Evolutionary conservation across 768 basidiomycete species (phyloP).

Genomic region (Termitomyces eurrhizus): DNA sequence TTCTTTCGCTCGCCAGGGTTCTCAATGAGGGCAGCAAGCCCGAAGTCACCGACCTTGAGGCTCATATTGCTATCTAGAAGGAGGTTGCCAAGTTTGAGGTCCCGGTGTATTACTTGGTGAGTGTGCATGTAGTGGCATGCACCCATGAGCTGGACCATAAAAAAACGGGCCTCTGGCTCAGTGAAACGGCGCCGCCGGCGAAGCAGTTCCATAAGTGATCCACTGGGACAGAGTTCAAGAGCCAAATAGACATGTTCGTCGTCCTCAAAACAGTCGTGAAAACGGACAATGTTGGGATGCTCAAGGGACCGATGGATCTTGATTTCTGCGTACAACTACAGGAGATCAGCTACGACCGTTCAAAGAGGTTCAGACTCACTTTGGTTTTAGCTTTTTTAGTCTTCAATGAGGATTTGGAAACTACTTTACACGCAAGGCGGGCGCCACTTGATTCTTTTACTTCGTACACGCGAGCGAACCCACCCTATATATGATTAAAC

Average conservation of each 20-base stretch:
- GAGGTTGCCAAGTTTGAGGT: conserved; percentile 94
- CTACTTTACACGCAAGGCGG: conserved; percentile 86
- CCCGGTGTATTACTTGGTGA: conserved; percentile 95
- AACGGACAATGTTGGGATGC: conserved; percentile 91
- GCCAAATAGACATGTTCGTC: conserved; percentile 96
- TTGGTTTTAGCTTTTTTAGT: conserved; percentile 98
- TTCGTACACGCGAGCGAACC: conserved; percentile 96
- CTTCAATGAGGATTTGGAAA: conserved; percentile 87
- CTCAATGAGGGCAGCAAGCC: conserved; percentile 94
- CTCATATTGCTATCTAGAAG: conserved; percentile 93
- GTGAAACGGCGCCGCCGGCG: conserved; percentile 82
- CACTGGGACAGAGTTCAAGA: conserved; percentile 87
- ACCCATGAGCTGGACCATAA: conserved; percentile 91
- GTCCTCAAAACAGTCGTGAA: conserved; percentile 95
- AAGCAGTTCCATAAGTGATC: conserved; percentile 89
- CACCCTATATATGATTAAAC: conserved; percentile 48
- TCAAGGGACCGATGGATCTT: conserved; percentile 90
- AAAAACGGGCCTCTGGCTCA: conserved; percentile 91
- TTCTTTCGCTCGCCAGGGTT: conserved; percentile 96
- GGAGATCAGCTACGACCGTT: neutral
- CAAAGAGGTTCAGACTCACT: conserved; percentile 34
- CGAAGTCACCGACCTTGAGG: conserved; percentile 96
- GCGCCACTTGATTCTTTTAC: conserved; percentile 68
- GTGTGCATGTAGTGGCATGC: conserved; percentile 98
- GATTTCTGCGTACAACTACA: conserved; percentile 95